Percentiles rank a stretch among this genome's conserved stretches.
Evolutionary conservation across 2,329 filamentous ascomycete species (phyloP).

Genomic region (Davidsoniella virescens): DNA sequence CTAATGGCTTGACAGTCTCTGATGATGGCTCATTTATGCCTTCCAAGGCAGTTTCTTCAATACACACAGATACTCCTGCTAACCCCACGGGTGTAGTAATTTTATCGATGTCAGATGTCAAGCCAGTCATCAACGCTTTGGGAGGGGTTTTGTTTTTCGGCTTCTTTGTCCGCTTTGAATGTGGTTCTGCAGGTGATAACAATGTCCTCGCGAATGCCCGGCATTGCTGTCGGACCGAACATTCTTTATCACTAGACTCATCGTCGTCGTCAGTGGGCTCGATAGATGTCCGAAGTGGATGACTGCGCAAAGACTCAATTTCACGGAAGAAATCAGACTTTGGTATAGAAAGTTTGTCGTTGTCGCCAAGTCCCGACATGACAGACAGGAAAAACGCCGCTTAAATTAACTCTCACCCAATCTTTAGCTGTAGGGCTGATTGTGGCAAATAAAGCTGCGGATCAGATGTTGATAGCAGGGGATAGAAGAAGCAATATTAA

Average conservation of each 20-base stretch:
- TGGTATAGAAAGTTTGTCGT: background rate
- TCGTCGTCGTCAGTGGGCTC: background rate
- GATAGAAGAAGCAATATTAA: too few relatives aligned
- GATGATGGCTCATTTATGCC: background rate
- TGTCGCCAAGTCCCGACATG: too few relatives aligned
- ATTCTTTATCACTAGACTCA: background rate
- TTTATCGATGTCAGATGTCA: background rate
- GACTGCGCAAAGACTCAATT: background rate
- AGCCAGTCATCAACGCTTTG: background rate
- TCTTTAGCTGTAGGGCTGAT: too few relatives aligned
- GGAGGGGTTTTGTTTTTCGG: background rate
- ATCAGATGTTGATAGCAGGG: too few relatives aligned
- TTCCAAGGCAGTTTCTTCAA: background rate
- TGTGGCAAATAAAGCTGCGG: too few relatives aligned
- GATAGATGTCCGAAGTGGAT: background rate
- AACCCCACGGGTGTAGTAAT: background rate
- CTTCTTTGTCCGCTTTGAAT: too few relatives aligned
- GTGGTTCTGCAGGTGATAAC: too few relatives aligned
- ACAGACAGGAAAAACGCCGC: too few relatives aligned
- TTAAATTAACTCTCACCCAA: too few relatives aligned
- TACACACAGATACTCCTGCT: background rate
- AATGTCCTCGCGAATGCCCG: background rate
- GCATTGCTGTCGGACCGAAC: background rate
- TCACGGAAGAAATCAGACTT: slow-evolving; percentile 1
- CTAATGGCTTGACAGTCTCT: background rate